A percentile compares a stretch with the other conserved stretches of the same genome.
These are phyloP conservation scores for Keithomyces neogunnii DNA, from an alignment of 2,329 filamentous ascomycete genomes.

Conservation along the genomic window DNA sequence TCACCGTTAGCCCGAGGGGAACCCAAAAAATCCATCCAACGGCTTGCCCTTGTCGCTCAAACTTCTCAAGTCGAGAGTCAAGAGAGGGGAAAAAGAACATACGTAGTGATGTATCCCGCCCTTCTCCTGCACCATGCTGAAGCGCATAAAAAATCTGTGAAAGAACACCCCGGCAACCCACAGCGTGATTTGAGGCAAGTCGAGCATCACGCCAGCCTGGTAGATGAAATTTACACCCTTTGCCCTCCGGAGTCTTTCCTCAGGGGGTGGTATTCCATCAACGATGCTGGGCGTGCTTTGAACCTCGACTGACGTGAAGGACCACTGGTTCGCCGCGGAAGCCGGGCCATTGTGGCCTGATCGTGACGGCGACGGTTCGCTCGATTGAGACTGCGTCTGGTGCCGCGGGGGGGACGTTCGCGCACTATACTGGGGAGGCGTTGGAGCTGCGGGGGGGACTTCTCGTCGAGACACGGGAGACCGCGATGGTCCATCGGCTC, in stretches of 20 bases:
- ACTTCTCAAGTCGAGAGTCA: neutral
- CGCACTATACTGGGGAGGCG: constrained; percentile 48
- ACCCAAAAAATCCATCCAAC: neutral
- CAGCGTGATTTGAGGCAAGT: constrained; percentile 84
- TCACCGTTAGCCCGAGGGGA: constrained; percentile 9
- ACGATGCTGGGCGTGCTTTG: constrained; percentile 74
- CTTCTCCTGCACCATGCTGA: constrained; percentile 67
- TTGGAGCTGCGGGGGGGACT: constrained; percentile 53
- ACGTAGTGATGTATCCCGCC: constrained; percentile 85
- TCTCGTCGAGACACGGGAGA: constrained; percentile 44
- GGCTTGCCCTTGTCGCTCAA: neutral
- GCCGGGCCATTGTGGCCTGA: constrained; percentile 29
- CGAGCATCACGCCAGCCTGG: constrained; percentile 85
- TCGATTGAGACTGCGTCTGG: constrained; percentile 33
- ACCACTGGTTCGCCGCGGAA: constrained; percentile 61
- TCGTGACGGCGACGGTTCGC: constrained; percentile 33
- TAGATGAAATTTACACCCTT: constrained; percentile 97
- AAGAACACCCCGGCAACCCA: constrained; percentile 92
- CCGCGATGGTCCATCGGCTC: constrained; percentile 36
- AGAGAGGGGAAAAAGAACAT: constrained; percentile 24
- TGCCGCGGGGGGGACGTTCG: constrained; percentile 47
- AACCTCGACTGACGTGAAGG: constrained; percentile 78
- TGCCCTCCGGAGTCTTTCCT: constrained; percentile 72
- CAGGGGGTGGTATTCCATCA: constrained; percentile 67
- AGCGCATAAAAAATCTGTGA: constrained; percentile 91